Base-by-base conservation (phyloP, 306 rosid species). In the Vigna mungo region DNA sequence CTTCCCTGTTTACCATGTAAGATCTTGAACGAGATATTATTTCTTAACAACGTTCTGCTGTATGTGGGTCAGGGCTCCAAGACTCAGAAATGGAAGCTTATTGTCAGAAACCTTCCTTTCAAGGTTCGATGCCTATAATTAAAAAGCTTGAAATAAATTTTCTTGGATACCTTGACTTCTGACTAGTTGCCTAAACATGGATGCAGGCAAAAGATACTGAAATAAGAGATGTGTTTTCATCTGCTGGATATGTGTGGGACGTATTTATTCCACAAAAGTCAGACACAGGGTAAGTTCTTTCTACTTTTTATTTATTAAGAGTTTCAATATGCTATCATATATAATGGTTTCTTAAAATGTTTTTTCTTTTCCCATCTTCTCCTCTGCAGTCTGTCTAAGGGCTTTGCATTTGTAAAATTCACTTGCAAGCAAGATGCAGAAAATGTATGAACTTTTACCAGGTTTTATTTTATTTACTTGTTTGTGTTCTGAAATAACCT, bases 41-140 rank as follows among this genome's bases (percentile, higher is more conserved):
- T 77, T 78, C 78, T 88, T 55, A 75, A 59, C 63, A 66, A 63
- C 37, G 77, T 49, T 71, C 56, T 71, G 64, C 34, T 68, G 18
- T 77, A 43, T 84, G 71, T 81, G 78, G 73, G 55, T 58, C 86
- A 95, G 99, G 97, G 99, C 47, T 84, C 97, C 86, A 95, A 92
- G 90, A 90, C 96, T 85, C 97, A 78, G 78, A 90, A 90, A 82
- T 95, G 99, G 97, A 95, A 92, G 87, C 90, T 95, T 76, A 95
- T 95, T 52, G 66, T 92, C 61, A 88, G 99, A 81, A 92, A 95
- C 80, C 87, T 95, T 78, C 99, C 99, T 81, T 95, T 95, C 87
- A 79, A 95, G 99, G 99, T 95, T 80, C 64, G 78, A 56, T 63
- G 16, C 74, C 37, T 55, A 44, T 36, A 65, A 34, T 62, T 63